A percentile compares a stretch with the other conserved stretches of the same genome.
These are phyloP conservation scores for Phytophthora europaea DNA, from an alignment of 352 stramenopile genomes.

Conservation along the genomic window DNA sequence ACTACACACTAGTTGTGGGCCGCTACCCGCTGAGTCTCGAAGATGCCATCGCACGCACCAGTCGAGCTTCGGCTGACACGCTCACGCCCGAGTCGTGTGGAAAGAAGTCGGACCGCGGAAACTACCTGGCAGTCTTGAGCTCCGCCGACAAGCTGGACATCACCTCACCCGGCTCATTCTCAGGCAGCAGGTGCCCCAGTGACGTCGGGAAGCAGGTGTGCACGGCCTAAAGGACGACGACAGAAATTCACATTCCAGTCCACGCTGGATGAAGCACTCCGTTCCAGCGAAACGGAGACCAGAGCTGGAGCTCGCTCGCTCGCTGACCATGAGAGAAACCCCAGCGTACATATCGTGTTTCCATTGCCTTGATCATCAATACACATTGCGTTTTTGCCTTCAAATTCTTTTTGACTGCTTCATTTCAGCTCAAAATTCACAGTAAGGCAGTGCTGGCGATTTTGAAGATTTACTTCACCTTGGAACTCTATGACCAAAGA, in stretches of 20 bases:
- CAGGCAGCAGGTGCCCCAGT: slow-evolving; percentile 46
- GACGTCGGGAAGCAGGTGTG: slow-evolving; percentile 35
- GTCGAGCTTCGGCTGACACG: slow-evolving; percentile 35
- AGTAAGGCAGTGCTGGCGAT: neutral
- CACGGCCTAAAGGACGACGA: slow-evolving; percentile 9
- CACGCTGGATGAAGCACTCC: slow-evolving; percentile 28
- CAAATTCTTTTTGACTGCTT: too few species aligned
- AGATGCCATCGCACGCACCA: slow-evolving; percentile 56
- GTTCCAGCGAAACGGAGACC: slow-evolving; percentile 27
- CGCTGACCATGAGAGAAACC: slow-evolving; percentile 11
- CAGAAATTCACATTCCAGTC: slow-evolving; percentile 10
- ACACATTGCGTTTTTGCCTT: slow-evolving; percentile 15
- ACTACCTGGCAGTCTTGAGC: slow-evolving; percentile 70
- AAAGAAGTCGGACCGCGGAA: slow-evolving; percentile 40
- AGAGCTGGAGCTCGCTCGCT: slow-evolving; percentile 7
- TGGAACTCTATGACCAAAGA: too few species aligned
- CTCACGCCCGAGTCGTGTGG: slow-evolving; percentile 72
- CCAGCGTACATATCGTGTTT: slow-evolving; percentile 29
- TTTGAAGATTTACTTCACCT: neutral
- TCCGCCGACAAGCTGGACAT: slow-evolving; percentile 43
- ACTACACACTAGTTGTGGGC: slow-evolving; percentile 73
- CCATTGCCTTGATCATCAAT: slow-evolving; percentile 21
- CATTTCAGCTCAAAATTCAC: neutral
- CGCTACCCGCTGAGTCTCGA: slow-evolving; percentile 72
- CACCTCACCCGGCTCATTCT: slow-evolving; percentile 56